phyloP scores from a whole-genome alignment of 2,329 filamentous ascomycete species.

The Phoma sp. region DNA sequence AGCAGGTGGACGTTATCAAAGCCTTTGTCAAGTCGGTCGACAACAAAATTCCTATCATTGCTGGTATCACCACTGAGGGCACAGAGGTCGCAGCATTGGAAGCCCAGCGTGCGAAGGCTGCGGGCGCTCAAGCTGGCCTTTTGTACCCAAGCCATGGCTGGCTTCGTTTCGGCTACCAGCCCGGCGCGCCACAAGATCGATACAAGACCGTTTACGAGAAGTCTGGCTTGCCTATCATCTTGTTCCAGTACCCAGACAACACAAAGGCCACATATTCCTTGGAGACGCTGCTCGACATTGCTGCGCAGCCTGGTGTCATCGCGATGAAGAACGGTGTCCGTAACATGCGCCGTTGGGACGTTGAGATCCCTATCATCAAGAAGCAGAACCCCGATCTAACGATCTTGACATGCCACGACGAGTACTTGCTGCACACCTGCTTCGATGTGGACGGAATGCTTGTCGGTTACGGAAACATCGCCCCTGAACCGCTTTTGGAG shows the following conservation, averaged over 20 bases:
- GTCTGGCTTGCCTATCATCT: slow-evolving; percentile 57
- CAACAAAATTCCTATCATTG: slow-evolving; percentile 59
- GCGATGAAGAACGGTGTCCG: slow-evolving; percentile 64
- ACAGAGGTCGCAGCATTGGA: slow-evolving; percentile 60
- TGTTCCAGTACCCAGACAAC: slow-evolving; percentile 62
- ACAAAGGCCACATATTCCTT: slow-evolving; percentile 61
- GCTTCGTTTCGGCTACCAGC: slow-evolving; percentile 62
- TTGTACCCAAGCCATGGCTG: slow-evolving; percentile 62
- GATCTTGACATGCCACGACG: slow-evolving; percentile 60
- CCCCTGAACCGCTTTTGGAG: slow-evolving; percentile 57
- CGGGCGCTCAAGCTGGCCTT: slow-evolving; percentile 58
- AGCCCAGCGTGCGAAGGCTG: slow-evolving; percentile 58
- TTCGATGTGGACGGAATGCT: slow-evolving; percentile 62
- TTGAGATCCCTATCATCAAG: slow-evolving; percentile 61
- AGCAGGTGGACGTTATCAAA: slow-evolving; percentile 58
- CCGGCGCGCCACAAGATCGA: slow-evolving; percentile 60
- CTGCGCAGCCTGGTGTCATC: slow-evolving; percentile 59
- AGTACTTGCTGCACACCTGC: slow-evolving; percentile 59
- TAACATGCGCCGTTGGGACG: slow-evolving; percentile 64
- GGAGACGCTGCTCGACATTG: slow-evolving; percentile 60
- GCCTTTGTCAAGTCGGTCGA: slow-evolving; percentile 60
- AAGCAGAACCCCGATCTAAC: slow-evolving; percentile 57
- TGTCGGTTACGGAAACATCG: slow-evolving; percentile 62
- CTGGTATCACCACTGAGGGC: slow-evolving; percentile 60
- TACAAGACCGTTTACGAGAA: slow-evolving; percentile 59